Percentiles rank a stretch among this genome's conserved stretches.
phyloP scores from a whole-genome alignment of 805 yeast species.

The Hanseniaspora nectarophila region DNA sequence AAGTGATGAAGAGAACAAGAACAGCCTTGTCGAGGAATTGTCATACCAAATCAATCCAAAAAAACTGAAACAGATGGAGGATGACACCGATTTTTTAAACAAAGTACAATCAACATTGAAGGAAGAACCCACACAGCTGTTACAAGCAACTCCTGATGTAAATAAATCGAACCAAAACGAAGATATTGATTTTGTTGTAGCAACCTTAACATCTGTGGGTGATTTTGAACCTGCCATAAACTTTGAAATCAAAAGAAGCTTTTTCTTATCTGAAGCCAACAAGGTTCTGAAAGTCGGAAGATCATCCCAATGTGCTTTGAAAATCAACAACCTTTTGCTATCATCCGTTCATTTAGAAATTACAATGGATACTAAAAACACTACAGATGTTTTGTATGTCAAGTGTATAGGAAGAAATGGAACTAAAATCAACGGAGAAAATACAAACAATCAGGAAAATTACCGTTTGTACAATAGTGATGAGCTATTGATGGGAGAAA shows the following conservation, averaged over 20 bases:
- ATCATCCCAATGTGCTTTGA: slow-evolving; percentile 12
- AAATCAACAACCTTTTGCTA: background rate
- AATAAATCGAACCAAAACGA: background rate
- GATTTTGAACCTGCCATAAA: background rate
- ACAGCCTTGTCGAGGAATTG: slow-evolving; percentile 1
- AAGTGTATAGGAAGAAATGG: slow-evolving; percentile 13
- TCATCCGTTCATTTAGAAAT: slow-evolving; percentile 23
- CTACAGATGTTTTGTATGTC: background rate
- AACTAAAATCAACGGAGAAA: slow-evolving; percentile 4
- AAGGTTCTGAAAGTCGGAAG: slow-evolving; percentile 6
- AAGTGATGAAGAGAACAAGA: background rate
- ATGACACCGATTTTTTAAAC: background rate
- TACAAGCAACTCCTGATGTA: background rate
- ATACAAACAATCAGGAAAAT: background rate
- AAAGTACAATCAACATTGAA: background rate
- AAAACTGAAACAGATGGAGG: background rate
- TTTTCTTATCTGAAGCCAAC: slow-evolving; percentile 12
- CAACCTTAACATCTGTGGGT: background rate
- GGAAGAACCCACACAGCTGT: slow-evolving; percentile 9
- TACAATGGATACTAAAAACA: slow-evolving; percentile 17
- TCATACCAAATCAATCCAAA: slow-evolving; percentile 1
- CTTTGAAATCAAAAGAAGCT: slow-evolving; percentile 33
- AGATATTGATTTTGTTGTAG: background rate
- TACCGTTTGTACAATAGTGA: slow-evolving; percentile 11
- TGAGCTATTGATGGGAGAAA: slow-evolving; percentile 13